Evolutionary conservation across 805 yeast genomes (phyloP).

Genomic region (Nakazawaea ishiwadae): DNA sequence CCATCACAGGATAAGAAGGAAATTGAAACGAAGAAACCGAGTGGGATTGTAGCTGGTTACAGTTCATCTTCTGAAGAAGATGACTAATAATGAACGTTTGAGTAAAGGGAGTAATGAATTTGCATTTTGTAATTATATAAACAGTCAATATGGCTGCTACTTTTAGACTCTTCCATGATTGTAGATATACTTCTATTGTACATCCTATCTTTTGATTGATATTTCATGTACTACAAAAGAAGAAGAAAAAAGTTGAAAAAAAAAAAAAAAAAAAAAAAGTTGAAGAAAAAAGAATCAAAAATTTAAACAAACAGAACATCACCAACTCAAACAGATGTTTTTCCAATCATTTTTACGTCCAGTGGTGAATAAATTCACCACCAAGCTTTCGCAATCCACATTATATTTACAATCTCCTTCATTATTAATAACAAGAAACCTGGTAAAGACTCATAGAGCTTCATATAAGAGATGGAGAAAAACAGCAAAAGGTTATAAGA

Average conservation of each 20-base stretch:
- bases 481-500: constrained; percentile 57
- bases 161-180: not conserved
- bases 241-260: too few relatives aligned
- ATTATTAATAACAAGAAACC: constrained; percentile 19
- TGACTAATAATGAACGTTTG: not conserved
- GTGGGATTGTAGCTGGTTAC: not conserved
- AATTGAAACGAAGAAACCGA: not conserved
- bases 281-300: not conserved
- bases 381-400: constrained; percentile 10
- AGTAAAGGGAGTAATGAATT: not conserved
- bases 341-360: constrained; percentile 8
- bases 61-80: not conserved
- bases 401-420: constrained; percentile 7
- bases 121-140: not conserved
- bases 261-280: not conserved
- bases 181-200: not conserved
- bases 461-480: constrained; percentile 84
- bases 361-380: not conserved
- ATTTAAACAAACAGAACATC: not conserved
- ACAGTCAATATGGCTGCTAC: not conserved
- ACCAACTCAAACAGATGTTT: not conserved
- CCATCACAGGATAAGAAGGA: not conserved
- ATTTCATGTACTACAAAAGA: too few relatives aligned
- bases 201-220: too few relatives aligned
- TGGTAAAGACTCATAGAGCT: constrained; percentile 79